A percentile compares a stretch with the other conserved stretches of the same genome.
phyloP scores from a whole-genome alignment of 495 filamentous ascomycete species.

The Jackrogersella minutella region DNA sequence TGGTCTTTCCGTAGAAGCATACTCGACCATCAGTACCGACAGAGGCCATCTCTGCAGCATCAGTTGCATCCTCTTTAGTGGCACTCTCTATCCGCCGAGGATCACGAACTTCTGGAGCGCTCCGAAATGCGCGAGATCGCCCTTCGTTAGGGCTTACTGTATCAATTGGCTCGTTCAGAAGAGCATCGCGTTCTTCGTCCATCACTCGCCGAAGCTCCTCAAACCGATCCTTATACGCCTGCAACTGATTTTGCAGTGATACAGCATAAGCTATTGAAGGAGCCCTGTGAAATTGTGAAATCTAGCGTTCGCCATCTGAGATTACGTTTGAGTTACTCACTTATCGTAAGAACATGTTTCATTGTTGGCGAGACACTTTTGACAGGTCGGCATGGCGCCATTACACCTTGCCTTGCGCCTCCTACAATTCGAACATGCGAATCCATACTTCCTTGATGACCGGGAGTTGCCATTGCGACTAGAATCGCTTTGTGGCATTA shows the following conservation, averaged over 20 bases:
- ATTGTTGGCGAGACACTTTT: slow-evolving; percentile 11
- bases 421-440: slow-evolving; percentile 15
- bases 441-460: slow-evolving; percentile 15
- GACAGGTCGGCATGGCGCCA: slow-evolving; percentile 13
- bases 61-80: neutral
- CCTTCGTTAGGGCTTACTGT: slow-evolving; percentile 20
- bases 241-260: slow-evolving; percentile 8
- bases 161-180: slow-evolving; percentile 8
- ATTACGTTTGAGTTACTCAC: neutral
- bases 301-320: neutral
- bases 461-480: slow-evolving; percentile 9
- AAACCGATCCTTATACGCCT: slow-evolving; percentile 7
- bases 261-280: slow-evolving; percentile 7
- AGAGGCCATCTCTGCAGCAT: slow-evolving; percentile 10
- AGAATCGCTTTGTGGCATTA: neutral
- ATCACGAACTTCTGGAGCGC: neutral
- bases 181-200: slow-evolving; percentile 13
- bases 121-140: slow-evolving; percentile 3
- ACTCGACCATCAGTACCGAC: slow-evolving; percentile 14
- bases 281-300: slow-evolving; percentile 3
- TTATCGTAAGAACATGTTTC: slow-evolving; percentile 17
- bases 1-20: slow-evolving; percentile 20
- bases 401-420: neutral
- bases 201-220: slow-evolving; percentile 7
- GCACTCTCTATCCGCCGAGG: neutral